Evolutionary conservation across 768 basidiomycete species (phyloP).

Genomic region (Lactifluus hygrophoroides): DNA sequence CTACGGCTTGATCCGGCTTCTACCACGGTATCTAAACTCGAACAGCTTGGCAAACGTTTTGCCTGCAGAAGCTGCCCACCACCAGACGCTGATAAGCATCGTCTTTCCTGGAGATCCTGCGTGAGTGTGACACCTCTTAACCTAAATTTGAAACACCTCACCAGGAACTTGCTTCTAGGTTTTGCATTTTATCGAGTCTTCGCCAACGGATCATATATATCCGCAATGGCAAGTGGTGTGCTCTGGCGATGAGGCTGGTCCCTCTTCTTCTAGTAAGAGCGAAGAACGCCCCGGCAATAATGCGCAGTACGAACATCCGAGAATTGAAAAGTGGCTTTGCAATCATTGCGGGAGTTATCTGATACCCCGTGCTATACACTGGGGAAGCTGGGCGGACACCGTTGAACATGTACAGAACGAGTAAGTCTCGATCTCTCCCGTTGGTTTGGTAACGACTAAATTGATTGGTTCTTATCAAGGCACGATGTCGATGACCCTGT

Average conservation of each 20-base stretch:
- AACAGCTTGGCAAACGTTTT: background rate
- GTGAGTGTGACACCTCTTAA: conserved; percentile 10
- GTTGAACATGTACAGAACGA: background rate
- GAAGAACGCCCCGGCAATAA: background rate
- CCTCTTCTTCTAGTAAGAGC: background rate
- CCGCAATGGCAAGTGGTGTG: conserved; percentile 1
- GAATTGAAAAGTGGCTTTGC: conserved; percentile 7
- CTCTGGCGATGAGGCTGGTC: background rate
- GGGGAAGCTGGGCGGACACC: background rate
- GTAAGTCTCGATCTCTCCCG: background rate
- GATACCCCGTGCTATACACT: background rate
- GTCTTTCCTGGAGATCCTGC: conserved; percentile 4
- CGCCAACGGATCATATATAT: background rate
- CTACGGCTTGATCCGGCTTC: background rate
- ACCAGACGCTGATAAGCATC: background rate
- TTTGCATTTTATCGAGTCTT: background rate
- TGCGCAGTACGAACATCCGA: background rate
- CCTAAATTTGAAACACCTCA: background rate
- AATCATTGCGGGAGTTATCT: conserved; percentile 10
- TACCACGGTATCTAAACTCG: conserved; percentile 1
- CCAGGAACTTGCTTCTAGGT: background rate
- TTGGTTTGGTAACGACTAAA: background rate
- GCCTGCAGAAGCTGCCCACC: conserved; percentile 4
- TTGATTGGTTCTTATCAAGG: background rate
- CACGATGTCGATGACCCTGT: conserved; percentile 1